phyloP scores from a whole-genome alignment of 768 basidiomycete species.

The Lentinula lateritia region DNA sequence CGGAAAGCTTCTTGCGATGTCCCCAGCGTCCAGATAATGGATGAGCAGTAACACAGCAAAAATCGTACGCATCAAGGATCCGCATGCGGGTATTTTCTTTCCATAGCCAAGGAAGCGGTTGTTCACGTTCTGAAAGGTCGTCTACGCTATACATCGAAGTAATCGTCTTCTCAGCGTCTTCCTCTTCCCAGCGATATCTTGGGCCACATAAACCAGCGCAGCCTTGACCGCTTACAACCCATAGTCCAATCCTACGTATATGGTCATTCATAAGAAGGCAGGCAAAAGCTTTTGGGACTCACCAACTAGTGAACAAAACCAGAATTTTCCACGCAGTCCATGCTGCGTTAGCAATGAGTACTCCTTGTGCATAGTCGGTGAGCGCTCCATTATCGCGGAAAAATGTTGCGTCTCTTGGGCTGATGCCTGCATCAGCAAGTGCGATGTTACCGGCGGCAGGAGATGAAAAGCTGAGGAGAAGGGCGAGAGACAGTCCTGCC shows the following conservation, averaged over 20 bases:
- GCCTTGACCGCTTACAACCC: conserved; percentile 70
- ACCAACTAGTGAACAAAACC: conserved; percentile 70
- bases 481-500: conserved; percentile 66
- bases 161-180: conserved; percentile 54
- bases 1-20: conserved; percentile 24
- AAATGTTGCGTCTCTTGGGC: conserved; percentile 65
- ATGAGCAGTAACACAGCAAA: conserved; percentile 48
- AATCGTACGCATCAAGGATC: conserved; percentile 76
- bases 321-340: conserved; percentile 77
- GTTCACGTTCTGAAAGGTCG: conserved; percentile 37
- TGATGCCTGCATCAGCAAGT: conserved; percentile 41
- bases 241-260: conserved; percentile 60
- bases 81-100: conserved; percentile 62
- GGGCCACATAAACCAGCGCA: conserved; percentile 85
- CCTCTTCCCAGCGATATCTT: conserved; percentile 80
- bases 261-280: not conserved
- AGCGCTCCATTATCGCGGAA: conserved; percentile 67
- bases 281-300: conserved; percentile 16
- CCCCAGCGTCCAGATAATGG: conserved; percentile 27
- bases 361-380: conserved; percentile 71
- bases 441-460: conserved; percentile 41
- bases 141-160: conserved; percentile 42
- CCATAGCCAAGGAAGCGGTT: conserved; percentile 75
- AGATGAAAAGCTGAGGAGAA: conserved; percentile 61
- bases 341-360: conserved; percentile 73